Evolutionary conservation across 148 eudicot species (phyloP), one percentile per base, ranked within the genome.

Genomic region (Camellia lanceoleosa): DNA sequence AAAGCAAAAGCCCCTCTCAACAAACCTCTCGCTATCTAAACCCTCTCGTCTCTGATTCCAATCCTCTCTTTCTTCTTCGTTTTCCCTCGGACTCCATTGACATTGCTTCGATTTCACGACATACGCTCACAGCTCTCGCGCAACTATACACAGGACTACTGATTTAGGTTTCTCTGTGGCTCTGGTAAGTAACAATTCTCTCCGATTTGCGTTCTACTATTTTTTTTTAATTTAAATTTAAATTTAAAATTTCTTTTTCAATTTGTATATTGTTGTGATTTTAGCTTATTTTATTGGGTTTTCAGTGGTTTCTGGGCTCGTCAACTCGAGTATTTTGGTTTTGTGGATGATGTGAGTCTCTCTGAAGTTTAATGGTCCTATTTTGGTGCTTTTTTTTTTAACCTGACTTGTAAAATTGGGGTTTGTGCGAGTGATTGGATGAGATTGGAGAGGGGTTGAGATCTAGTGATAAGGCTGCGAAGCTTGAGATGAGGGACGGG

Each of bases 391-490:
- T 43, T 51, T 13, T 66, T 23, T 51, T 41, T 20, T 18, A 58
- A 56, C 19, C 20, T 15, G 20, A 56, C 49, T 42, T 43, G 15
- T 19, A 13, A 44, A 20, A 51, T 54, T 74, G 19, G 82, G 76
- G 15, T 77, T 81, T 66, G 76, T 38, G 71, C 19, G 75, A 73
- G 30, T 10, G 30, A 38, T 85, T 78, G 83, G 75, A 76, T 68
- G 84, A 83, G 76, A 89, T 83, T 83, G 82, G 85, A 55, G 86
- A 83, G 81, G 88, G 88, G 47, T 73, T 85, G 74, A 85, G 87
- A 81, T 89, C 92, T 11, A 69, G 82, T 82, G 84, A 74, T 73
- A 68, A 58, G 79, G 72, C 51, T 11, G 81, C 41, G 74, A 78
- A 68, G 49, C 74, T 38, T 43, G 82, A 20, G 0, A 30, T 83